These are phyloP conservation scores for Akanthomyces muscarius DNA, from an alignment of 2,329 filamentous ascomycete species.

Conservation along the genomic window DNA sequence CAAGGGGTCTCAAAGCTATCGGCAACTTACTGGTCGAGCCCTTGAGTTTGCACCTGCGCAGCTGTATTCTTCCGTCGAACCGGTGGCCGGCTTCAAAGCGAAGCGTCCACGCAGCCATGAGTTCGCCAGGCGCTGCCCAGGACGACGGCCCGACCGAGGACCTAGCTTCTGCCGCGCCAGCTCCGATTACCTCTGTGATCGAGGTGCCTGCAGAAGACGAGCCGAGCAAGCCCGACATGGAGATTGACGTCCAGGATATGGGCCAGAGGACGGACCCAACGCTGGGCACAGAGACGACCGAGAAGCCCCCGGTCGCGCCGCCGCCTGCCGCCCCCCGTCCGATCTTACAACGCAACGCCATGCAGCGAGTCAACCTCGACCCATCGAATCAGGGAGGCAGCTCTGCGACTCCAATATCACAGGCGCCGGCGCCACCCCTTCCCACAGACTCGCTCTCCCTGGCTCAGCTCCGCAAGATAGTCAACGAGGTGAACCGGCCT, in stretches of 20 bases:
- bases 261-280: conserved; percentile 33
- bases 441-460: conserved; percentile 69
- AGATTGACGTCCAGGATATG: conserved; percentile 28
- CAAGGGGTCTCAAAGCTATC: background rate
- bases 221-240: background rate
- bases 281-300: conserved; percentile 32
- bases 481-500: conserved; percentile 66
- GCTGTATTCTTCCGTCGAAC: background rate
- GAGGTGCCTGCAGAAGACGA: conserved; percentile 3
- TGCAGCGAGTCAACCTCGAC: conserved; percentile 23
- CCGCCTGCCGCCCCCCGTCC: conserved; percentile 25
- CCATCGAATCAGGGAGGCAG: conserved; percentile 23
- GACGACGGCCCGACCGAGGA: background rate
- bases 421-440: conserved; percentile 35
- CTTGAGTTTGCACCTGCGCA: background rate
- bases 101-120: background rate
- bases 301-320: conserved; percentile 34
- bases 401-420: conserved; percentile 20
- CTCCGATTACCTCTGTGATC: background rate
- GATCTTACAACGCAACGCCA: conserved; percentile 29
- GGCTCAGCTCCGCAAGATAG: conserved; percentile 67
- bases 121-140: background rate
- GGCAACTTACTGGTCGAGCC: too few species aligned
- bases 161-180: background rate
- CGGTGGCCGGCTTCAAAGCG: background rate